Conservation (phyloP, 352 stramenopile species). For the Phytophthora pisi region DNA sequence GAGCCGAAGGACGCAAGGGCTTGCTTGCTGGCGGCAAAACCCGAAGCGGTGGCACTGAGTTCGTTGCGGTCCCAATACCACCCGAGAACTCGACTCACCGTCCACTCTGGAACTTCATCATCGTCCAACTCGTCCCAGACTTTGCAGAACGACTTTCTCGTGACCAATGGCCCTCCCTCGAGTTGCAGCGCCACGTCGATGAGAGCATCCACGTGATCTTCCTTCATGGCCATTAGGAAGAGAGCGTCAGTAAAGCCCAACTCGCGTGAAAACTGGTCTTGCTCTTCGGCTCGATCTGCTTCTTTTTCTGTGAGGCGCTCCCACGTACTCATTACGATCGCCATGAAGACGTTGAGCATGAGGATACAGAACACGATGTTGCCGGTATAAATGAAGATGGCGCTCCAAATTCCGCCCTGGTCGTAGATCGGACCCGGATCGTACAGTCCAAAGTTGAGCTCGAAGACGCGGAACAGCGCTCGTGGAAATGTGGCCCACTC, state of each 20-base stretch:
- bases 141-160: slow-evolving; percentile 42
- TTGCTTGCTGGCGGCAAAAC: slow-evolving; percentile 25
- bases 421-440: slow-evolving; percentile 75
- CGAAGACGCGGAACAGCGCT: slow-evolving; percentile 71
- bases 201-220: slow-evolving; percentile 65
- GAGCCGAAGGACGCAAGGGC: slow-evolving; percentile 33
- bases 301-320: slow-evolving; percentile 63
- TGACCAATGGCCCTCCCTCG: slow-evolving; percentile 45
- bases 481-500: slow-evolving; percentile 70
- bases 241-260: slow-evolving; percentile 49
- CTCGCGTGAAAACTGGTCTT: slow-evolving; percentile 47
- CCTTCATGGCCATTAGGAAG: slow-evolving; percentile 60
- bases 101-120: slow-evolving; percentile 46
- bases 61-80: slow-evolving; percentile 67
- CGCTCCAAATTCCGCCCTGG: slow-evolving; percentile 60
- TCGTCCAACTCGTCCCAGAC: slow-evolving; percentile 47
- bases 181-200: slow-evolving; percentile 60
- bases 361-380: slow-evolving; percentile 78
- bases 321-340: slow-evolving; percentile 79
- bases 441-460: slow-evolving; percentile 77
- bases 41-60: slow-evolving; percentile 19
- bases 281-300: slow-evolving; percentile 51
- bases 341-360: slow-evolving; percentile 83
- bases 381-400: slow-evolving; percentile 73
- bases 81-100: slow-evolving; percentile 43